Base-by-base conservation (phyloP, 768 basidiomycete genomes). In the Kwoniella sp. region DNA sequence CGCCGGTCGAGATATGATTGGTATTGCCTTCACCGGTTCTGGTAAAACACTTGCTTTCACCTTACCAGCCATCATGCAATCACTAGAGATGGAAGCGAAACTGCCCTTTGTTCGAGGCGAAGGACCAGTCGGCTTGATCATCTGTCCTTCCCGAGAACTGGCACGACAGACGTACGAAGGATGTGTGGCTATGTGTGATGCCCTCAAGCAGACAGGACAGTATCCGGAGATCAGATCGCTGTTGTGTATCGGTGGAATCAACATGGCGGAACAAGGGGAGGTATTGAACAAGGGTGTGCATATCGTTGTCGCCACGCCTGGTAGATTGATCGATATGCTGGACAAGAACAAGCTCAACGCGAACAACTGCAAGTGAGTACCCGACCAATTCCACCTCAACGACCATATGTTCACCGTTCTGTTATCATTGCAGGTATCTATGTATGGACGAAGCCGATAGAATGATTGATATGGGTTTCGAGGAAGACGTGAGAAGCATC, bases 21-120 rank as follows among this genome's bases (percentile, higher is more conserved):
- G 96, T 21, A 98, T 99, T 68, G 96, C 96, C 2, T 98, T 98
- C 82, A 99, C 96, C 25, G 96, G 96, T 40, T 98, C 95, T 0
- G 96, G 96, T 17, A 99, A 99, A 82, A 99, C 96, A 0, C 86
- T 99, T n/a, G 89, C 94, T 0, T 99, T 99, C 82, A 95, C 92
- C 68, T 83, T 99, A n/a, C 96, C 96, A 1, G 83, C 97, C 25
- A 93, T 98, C 69, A 98, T 99, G 96, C 83, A 90, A 69, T 90
- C 93, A 1, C 84, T 95, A 17, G 95, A 98, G 82, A 92, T 95
- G 79, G 96, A 98, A 80, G 84, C 83, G 63, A 92, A 90, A 68
- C 81, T 98, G 36, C 90, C 95, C 0, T 92, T 97, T 79, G 82
- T 89, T 27, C 87, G 90, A 58, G 92, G 94, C 2, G 96, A 99